These are phyloP conservation scores for Picocystis sp. DNA, from an alignment of 163 green algal genomes.

Conservation along the genomic window DNA sequence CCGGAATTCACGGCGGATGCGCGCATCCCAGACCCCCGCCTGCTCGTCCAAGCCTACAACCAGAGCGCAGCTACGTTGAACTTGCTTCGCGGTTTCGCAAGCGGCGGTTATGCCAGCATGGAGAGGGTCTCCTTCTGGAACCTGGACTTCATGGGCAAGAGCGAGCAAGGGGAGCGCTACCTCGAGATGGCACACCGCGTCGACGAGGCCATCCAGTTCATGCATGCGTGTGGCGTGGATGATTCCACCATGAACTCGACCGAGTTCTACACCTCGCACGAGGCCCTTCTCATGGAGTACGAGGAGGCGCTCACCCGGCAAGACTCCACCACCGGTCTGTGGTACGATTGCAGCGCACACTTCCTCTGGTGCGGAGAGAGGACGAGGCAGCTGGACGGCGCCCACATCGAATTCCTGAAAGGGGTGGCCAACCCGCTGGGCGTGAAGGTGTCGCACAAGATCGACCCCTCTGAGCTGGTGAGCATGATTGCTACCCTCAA, in stretches of 20 bases:
- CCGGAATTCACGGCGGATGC: constrained; percentile 73
- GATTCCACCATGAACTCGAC: constrained; percentile 74
- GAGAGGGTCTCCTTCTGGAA: constrained; percentile 88
- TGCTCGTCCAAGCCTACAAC: constrained; percentile 89
- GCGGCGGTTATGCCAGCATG: constrained; percentile 84
- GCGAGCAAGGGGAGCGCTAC: constrained; percentile 54
- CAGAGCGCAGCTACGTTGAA: constrained; percentile 96
- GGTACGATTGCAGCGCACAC: constrained; percentile 87
- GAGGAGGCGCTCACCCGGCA: constrained; percentile 72
- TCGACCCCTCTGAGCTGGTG: constrained; percentile 75
- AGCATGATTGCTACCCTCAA: constrained; percentile 74
- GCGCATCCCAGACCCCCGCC: constrained; percentile 66
- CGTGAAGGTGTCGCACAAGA: constrained; percentile 89
- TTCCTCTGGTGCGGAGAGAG: constrained; percentile 96
- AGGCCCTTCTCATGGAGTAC: constrained; percentile 91
- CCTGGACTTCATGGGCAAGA: constrained; percentile 86
- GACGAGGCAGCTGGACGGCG: constrained; percentile 88
- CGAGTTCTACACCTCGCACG: constrained; percentile 95
- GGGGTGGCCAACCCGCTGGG: constrained; percentile 90
- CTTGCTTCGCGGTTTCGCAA: constrained; percentile 86
- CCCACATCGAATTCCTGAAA: constrained; percentile 91
- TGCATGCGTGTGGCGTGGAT: constrained; percentile 78
- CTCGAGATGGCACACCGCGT: constrained; percentile 79
- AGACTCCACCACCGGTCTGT: constrained; percentile 11
- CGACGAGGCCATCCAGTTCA: constrained; percentile 89